Percentiles rank a stretch among this genome's conserved stretches.
Evolutionary conservation across 2,329 filamentous ascomycete species (phyloP).

Genomic region (Fusarium miscanthi): DNA sequence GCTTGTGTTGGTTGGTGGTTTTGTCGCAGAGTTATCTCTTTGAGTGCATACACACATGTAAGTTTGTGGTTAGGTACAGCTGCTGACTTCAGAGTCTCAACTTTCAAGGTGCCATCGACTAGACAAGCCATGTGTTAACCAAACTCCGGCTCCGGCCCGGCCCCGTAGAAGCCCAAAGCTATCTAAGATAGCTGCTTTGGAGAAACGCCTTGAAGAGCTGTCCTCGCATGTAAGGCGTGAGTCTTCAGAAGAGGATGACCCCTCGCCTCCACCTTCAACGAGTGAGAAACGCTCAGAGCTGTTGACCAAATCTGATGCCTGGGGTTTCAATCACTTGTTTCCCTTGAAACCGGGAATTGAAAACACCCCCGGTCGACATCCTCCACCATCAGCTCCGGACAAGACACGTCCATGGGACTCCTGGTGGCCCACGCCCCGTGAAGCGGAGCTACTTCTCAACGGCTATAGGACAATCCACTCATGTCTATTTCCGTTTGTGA

Average conservation of each 20-base stretch:
- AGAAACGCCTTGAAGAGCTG: slow-evolving; percentile 62
- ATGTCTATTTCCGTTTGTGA: slow-evolving; percentile 59
- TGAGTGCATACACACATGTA: not conserved
- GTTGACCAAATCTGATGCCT: slow-evolving; percentile 21
- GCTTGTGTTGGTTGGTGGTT: not conserved
- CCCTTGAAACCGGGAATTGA: slow-evolving; percentile 37
- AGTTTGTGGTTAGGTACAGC: slow-evolving; percentile 12
- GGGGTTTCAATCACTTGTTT: slow-evolving; percentile 52
- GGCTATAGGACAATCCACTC: slow-evolving; percentile 51
- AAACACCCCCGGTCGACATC: slow-evolving; percentile 6
- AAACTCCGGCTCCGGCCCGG: slow-evolving; percentile 60
- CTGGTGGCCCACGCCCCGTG: slow-evolving; percentile 56
- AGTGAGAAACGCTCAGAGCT: slow-evolving; percentile 9
- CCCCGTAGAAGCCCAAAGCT: slow-evolving; percentile 60
- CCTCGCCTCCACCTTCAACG: slow-evolving; percentile 17
- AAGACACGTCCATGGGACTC: slow-evolving; percentile 43
- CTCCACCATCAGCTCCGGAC: slow-evolving; percentile 20
- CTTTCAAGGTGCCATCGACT: slow-evolving; percentile 59
- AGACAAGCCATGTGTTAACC: slow-evolving; percentile 58
- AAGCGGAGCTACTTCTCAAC: slow-evolving; percentile 55
- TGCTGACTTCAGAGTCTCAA: slow-evolving; percentile 18
- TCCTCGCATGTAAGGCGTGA: slow-evolving; percentile 56
- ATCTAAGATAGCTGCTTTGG: slow-evolving; percentile 62
- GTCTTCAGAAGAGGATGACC: slow-evolving; percentile 18
- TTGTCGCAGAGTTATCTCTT: not conserved